Percentiles rank a stretch among this genome's conserved stretches.
These are phyloP conservation scores for Alternaria sp. DNA, from an alignment of 2,329 filamentous ascomycete species.

Conservation along the genomic window DNA sequence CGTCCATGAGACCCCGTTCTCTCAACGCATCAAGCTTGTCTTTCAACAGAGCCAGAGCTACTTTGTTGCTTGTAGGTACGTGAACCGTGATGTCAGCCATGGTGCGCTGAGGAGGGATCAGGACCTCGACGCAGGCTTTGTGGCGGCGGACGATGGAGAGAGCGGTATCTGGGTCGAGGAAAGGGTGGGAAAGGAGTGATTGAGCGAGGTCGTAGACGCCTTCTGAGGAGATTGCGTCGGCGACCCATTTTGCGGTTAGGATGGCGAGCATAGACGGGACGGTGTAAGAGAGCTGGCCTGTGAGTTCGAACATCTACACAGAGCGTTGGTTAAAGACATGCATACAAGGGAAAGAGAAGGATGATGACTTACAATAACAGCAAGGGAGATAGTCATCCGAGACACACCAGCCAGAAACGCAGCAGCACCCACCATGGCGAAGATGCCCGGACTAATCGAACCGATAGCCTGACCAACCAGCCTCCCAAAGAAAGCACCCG, in stretches of 20 bases:
- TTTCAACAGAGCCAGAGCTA: slow-evolving; percentile 51
- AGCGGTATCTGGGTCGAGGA: slow-evolving; percentile 61
- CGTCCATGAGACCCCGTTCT: slow-evolving; percentile 62
- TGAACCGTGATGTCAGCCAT: slow-evolving; percentile 64
- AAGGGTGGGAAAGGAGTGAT: slow-evolving; percentile 64
- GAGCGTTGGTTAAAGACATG: background rate
- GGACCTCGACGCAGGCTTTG: slow-evolving; percentile 51
- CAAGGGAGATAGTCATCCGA: slow-evolving; percentile 65
- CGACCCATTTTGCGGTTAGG: slow-evolving; percentile 65
- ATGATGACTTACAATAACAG: slow-evolving; percentile 58
- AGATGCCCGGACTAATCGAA: slow-evolving; percentile 62
- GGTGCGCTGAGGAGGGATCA: slow-evolving; percentile 61
- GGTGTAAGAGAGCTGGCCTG: slow-evolving; percentile 64
- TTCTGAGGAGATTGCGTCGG: slow-evolving; percentile 60
- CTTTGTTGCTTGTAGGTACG: slow-evolving; percentile 54
- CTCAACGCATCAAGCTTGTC: slow-evolving; percentile 58
- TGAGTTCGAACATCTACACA: slow-evolving; percentile 62
- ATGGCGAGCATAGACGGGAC: slow-evolving; percentile 67
- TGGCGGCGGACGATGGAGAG: slow-evolving; percentile 51
- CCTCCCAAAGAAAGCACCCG: slow-evolving; percentile 64
- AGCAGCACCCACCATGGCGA: slow-evolving; percentile 66
- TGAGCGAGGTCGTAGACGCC: slow-evolving; percentile 68
- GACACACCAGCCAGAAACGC: slow-evolving; percentile 66
- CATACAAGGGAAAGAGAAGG: too few species aligned
- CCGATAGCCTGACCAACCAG: slow-evolving; percentile 57